Evolutionary conservation across 2,329 filamentous ascomycete genomes (phyloP).

Genomic region (Phaeosphaeriaceae sp.): DNA sequence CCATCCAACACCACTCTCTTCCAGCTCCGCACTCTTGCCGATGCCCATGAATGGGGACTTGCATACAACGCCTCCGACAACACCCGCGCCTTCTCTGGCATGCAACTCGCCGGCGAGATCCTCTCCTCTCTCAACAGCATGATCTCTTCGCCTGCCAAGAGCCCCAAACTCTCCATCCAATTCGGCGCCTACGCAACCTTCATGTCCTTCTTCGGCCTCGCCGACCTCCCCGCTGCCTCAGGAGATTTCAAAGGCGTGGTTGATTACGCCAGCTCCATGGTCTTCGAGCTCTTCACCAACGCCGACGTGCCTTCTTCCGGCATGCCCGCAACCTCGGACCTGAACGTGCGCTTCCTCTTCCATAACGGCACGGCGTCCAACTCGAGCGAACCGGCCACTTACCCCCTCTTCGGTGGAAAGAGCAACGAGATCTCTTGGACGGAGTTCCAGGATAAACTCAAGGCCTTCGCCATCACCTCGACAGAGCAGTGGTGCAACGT

Average conservation of each 20-base stretch:
- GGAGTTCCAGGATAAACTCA: conserved; percentile 70
- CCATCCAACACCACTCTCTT: conserved; percentile 68
- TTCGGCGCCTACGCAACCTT: conserved; percentile 69
- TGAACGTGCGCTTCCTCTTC: conserved; percentile 68
- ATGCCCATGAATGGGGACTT: conserved; percentile 80
- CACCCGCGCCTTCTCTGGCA: conserved; percentile 55
- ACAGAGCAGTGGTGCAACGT: conserved; percentile 74
- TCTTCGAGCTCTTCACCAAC: conserved; percentile 72
- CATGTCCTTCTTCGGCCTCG: conserved; percentile 67
- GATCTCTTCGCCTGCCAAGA: conserved; percentile 41
- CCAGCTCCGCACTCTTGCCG: conserved; percentile 75
- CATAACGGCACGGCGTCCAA: conserved; percentile 65
- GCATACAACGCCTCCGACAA: conserved; percentile 73
- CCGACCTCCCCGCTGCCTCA: conserved; percentile 58
- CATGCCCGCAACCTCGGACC: conserved; percentile 57
- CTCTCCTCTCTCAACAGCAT: conserved; percentile 54
- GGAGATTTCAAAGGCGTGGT: conserved; percentile 75
- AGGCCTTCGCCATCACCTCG: conserved; percentile 70
- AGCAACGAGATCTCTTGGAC: conserved; percentile 68
- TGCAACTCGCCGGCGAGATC: conserved; percentile 57
- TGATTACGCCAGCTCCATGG: conserved; percentile 84
- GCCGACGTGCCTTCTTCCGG: conserved; percentile 43
- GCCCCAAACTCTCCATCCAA: conserved; percentile 59
- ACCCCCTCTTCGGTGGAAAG: conserved; percentile 68
- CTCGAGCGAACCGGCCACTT: conserved; percentile 56